Conservation (phyloP, 805 yeast genomes). For the Lachancea nothofagi region DNA sequence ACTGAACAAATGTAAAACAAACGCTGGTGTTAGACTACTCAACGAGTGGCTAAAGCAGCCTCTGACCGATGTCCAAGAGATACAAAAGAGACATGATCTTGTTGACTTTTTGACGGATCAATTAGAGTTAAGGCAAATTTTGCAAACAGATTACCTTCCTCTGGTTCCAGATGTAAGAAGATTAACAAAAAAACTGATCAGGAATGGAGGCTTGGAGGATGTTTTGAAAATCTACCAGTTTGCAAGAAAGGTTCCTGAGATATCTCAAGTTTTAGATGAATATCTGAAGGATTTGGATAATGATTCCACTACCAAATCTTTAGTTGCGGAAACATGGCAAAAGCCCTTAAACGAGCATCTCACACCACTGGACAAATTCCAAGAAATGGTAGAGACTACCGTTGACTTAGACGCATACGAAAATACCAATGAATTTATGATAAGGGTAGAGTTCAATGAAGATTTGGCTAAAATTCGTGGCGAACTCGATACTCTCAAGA, state of each 20-base stretch:
- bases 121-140: constrained; percentile 53
- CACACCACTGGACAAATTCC: constrained; percentile 55
- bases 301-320: constrained; percentile 23
- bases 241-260: constrained; percentile 62
- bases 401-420: constrained; percentile 81
- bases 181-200: constrained; percentile 59
- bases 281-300: constrained; percentile 36
- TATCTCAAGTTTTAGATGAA: constrained; percentile 46
- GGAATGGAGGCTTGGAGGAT: constrained; percentile 70
- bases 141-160: constrained; percentile 62
- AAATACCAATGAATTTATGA: constrained; percentile 68
- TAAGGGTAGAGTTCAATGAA: constrained; percentile 87
- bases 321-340: constrained; percentile 52
- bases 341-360: constrained; percentile 47
- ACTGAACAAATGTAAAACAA: constrained; percentile 80
- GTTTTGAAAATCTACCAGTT: constrained; percentile 85
- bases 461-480: constrained; percentile 55
- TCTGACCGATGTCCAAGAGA: constrained; percentile 55
- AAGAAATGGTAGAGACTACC: constrained; percentile 87
- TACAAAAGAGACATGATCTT: constrained; percentile 62
- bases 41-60: constrained; percentile 98
- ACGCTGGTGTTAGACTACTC: constrained; percentile 81
- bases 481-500: constrained; percentile 49
- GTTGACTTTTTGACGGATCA: constrained; percentile 74
- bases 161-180: constrained; percentile 81